Base-by-base conservation (phyloP, 2,329 filamentous ascomycete genomes). In the Rhynchosporium secalis region DNA sequence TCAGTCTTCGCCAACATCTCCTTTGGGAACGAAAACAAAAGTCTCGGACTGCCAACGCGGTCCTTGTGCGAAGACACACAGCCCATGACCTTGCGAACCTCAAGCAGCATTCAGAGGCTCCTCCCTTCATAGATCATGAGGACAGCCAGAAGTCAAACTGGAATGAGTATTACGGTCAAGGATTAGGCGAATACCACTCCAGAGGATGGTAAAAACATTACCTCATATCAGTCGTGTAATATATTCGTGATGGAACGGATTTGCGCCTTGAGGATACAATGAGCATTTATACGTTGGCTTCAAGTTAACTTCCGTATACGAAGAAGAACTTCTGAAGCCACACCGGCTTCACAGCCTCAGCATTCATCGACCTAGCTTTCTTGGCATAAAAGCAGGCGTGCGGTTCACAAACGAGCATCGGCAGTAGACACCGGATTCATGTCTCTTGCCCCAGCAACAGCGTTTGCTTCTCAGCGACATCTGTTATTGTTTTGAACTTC, bases 11-110 rank as follows among this genome's bases (percentile, higher is more conserved):
- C 28, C 90, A 92, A 70, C 91, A 97, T 71, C 86, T 99, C 15
- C 84, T 98, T 15, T 96, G 92, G 90, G 95, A 99, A 76, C 89
- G 95, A 58, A 92, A 96, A 73, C 94, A 98, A 74, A 96, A 95
- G 83, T 92, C 91, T 63, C 89, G 90, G 40, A 94, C 92, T 7
- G 91, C 88, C 71, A 93, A 94, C 67, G 92, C 93, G 1, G 91
- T 94, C 60, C 82, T 96, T 62, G 96, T 96, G 81, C 86, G 94
- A 66, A 84, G 92, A 63, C 92, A 97, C 75, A 96, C 93, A 7
- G 91, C 94, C 2, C 90, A 94, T 68, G 93, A 97, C 73, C 87
- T 97, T 66, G 90, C 91, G 65, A 96, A 96, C 75, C 82, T 98
- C 48, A 90, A 89, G 77, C 86, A 95, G 75, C 91, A 89, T 72